Conservation (phyloP, 78 protist species). For the Dictyostelium firmibasis region DNA sequence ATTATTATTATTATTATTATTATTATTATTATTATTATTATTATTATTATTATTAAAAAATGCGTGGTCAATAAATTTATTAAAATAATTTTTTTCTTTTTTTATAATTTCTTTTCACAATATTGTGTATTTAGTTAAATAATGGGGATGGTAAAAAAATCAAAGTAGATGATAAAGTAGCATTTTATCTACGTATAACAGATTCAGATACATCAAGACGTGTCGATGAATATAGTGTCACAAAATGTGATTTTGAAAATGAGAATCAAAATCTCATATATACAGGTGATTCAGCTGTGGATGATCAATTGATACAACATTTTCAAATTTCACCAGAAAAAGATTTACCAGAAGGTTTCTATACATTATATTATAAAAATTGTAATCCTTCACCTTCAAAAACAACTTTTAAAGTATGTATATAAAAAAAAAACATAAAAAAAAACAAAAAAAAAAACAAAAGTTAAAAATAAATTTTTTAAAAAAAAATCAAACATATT, state of each 20-base stretch:
- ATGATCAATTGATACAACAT: not conserved
- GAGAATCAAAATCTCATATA: not conserved
- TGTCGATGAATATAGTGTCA: constrained; percentile 7
- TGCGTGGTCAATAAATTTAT: not conserved
- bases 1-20: too few relatives aligned
- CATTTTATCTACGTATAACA: not conserved
- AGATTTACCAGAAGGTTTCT: constrained; percentile 29
- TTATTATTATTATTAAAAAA: too few relatives aligned
- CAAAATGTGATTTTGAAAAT: not conserved
- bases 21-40: too few relatives aligned
- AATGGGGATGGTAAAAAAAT: not conserved
- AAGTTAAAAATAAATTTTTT: not conserved
- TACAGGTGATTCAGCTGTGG: not conserved
- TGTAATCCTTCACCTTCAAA: not conserved
- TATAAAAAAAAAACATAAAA: not conserved
- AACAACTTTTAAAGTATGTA: constrained; percentile 48
- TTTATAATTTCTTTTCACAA: too few relatives aligned
- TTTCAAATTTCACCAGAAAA: not conserved
- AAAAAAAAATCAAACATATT: too few relatives aligned
- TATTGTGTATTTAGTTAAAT: not conserved
- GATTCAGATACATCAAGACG: not conserved
- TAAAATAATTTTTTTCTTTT: too few relatives aligned
- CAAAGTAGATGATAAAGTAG: not conserved
- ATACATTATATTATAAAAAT: constrained; percentile 41
- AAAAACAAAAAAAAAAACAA: too few relatives aligned